Evolutionary conservation across 306 rosid species (phyloP).

Genomic region (Senna tora): DNA sequence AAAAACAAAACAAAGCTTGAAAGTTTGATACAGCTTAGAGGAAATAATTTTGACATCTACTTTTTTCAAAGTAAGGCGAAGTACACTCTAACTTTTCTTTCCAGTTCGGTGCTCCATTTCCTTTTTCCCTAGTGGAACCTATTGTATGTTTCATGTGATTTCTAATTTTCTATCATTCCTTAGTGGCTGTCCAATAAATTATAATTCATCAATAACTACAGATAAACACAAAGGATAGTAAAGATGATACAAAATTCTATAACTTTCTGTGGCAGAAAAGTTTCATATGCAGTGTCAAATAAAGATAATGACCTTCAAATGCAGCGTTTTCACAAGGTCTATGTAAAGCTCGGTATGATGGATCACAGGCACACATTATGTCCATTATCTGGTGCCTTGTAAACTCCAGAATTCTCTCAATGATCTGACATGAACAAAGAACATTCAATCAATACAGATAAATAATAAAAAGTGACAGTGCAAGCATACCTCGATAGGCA

Average conservation of each 20-base stretch:
- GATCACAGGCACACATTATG: constrained; percentile 92
- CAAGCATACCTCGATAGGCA: constrained; percentile 28
- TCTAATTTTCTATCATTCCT: constrained; percentile 20
- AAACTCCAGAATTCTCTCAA: constrained; percentile 95
- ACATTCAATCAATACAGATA: constrained; percentile 31
- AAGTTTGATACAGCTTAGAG: constrained; percentile 30
- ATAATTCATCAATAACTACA: constrained; percentile 23
- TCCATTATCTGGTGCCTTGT: constrained; percentile 91
- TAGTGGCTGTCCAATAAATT: constrained; percentile 18
- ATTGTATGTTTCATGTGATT: constrained; percentile 6
- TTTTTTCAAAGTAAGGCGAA: too few species aligned
- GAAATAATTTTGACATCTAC: constrained; percentile 15
- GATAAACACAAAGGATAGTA: neutral
- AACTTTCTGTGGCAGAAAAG: constrained; percentile 9
- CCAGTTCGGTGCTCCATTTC: neutral
- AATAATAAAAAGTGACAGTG: constrained; percentile 9
- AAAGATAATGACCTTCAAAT: constrained; percentile 70
- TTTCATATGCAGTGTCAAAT: neutral
- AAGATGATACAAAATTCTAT: constrained; percentile 1
- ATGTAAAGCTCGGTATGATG: constrained; percentile 87
- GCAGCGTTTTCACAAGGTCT: constrained; percentile 74
- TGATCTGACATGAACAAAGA: constrained; percentile 57
- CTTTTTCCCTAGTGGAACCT: constrained; percentile 18
- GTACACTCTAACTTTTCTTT: neutral
- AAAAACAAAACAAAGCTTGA: constrained; percentile 27